phyloP scores from a whole-genome alignment of 2,329 filamentous ascomycete species.

The Aspergillus cejpii region DNA sequence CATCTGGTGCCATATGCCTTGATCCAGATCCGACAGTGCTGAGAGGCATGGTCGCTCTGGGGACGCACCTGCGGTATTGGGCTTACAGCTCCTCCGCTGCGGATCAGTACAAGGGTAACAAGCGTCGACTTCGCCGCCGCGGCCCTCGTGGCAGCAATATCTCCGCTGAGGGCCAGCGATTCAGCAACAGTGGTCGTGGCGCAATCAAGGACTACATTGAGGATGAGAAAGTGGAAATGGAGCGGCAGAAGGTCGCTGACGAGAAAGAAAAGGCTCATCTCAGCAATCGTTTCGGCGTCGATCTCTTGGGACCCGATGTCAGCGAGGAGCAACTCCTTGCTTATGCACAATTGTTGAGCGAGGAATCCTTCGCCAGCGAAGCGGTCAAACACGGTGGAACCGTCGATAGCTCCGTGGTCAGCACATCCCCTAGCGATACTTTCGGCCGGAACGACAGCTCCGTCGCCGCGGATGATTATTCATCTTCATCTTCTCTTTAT shows the following conservation, averaged over 20 bases:
- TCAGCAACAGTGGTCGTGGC: constrained; percentile 57
- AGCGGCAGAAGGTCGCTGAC: constrained; percentile 61
- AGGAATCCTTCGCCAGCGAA: constrained; percentile 51
- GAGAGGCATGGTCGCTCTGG: constrained; percentile 79
- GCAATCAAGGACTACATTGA: constrained; percentile 75
- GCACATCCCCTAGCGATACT: constrained; percentile 35
- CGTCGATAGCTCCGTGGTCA: constrained; percentile 34
- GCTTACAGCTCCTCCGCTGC: constrained; percentile 76
- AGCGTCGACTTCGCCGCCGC: constrained; percentile 70
- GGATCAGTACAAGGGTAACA: constrained; percentile 66
- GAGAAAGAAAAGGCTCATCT: constrained; percentile 64
- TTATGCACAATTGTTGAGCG: constrained; percentile 57
- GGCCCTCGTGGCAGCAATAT: constrained; percentile 58
- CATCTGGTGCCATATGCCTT: constrained; percentile 74
- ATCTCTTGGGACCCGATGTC: constrained; percentile 54
- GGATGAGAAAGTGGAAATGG: constrained; percentile 75
- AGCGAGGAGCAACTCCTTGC: constrained; percentile 58
- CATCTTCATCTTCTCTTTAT: constrained; percentile 33
- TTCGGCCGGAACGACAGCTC: constrained; percentile 29
- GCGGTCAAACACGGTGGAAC: constrained; percentile 43
- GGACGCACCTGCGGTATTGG: constrained; percentile 86
- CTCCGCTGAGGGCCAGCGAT: constrained; percentile 48
- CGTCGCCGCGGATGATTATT: constrained; percentile 25
- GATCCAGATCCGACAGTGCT: constrained; percentile 82
- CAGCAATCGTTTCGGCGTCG: constrained; percentile 75